A percentile compares a stretch with the other conserved stretches of the same genome.
These are phyloP conservation scores for Verticillium isaacii DNA, from an alignment of 2,329 filamentous ascomycete genomes.

Conservation along the genomic window DNA sequence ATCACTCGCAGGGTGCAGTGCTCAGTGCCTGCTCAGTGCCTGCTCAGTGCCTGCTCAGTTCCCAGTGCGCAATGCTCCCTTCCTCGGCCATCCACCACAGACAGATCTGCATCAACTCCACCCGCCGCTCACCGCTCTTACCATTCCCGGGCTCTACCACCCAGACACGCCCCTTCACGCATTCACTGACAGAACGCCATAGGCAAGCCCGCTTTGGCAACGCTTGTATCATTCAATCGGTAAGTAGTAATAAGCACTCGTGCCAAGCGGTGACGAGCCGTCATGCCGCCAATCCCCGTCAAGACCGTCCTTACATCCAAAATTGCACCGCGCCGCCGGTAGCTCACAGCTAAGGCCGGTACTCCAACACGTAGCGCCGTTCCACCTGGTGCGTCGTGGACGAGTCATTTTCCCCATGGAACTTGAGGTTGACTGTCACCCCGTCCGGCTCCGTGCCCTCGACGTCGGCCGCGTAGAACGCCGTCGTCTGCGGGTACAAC, in stretches of 20 bases:
- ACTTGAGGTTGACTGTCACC: slow-evolving; percentile 59
- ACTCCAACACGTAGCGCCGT: slow-evolving; percentile 71
- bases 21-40: too few species aligned
- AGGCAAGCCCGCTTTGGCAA: too few species aligned
- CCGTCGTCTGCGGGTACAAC: slow-evolving; percentile 77
- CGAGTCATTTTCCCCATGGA: slow-evolving; percentile 73
- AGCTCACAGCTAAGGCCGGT: slow-evolving; percentile 35
- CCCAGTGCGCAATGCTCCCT: too few species aligned
- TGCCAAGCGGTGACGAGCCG: too few species aligned
- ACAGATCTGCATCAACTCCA: too few species aligned
- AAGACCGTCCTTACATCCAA: background rate
- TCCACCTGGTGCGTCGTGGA: slow-evolving; percentile 73
- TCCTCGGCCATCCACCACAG: too few species aligned
- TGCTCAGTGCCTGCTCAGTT: too few species aligned
- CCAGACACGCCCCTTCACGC: background rate
- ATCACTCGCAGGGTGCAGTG: background rate
- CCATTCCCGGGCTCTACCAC: too few species aligned
- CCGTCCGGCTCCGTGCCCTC: slow-evolving; percentile 58
- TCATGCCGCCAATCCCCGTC: too few species aligned
- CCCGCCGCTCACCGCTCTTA: too few species aligned
- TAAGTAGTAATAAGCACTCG: background rate
- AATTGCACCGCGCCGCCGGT: background rate
- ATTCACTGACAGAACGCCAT: too few species aligned
- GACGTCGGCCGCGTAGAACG: slow-evolving; percentile 80
- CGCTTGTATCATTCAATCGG: too few species aligned